These are phyloP conservation scores for Myotisia sp. DNA, from an alignment of 2,329 filamentous ascomycete species.

Conservation along the genomic window DNA sequence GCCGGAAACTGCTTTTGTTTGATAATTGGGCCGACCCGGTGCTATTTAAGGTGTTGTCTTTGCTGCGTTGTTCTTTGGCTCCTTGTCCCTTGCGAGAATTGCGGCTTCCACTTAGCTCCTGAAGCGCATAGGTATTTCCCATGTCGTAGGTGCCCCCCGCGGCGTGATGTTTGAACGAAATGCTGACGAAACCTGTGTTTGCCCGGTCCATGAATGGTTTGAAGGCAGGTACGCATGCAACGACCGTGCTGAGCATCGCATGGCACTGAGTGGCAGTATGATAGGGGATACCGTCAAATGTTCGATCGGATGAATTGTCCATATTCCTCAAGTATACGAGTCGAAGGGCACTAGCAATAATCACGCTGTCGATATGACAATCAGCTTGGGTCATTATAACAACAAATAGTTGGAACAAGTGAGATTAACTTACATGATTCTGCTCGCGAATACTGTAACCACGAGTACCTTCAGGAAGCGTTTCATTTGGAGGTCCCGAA, in stretches of 20 bases:
- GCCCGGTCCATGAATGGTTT: slow-evolving; percentile 4
- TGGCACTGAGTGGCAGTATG: slow-evolving; percentile 1
- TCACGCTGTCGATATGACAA: not conserved
- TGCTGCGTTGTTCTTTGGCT: not conserved
- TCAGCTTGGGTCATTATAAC: not conserved
- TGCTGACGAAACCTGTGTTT: slow-evolving; percentile 1
- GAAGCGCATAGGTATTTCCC: not conserved
- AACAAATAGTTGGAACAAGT: too few relatives aligned
- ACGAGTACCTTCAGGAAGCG: not conserved
- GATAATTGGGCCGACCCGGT: too few relatives aligned
- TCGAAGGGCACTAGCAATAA: not conserved
- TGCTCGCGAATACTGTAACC: slow-evolving; percentile 1
- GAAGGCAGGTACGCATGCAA: slow-evolving; percentile 1
- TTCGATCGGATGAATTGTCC: not conserved
- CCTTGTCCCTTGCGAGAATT: not conserved
- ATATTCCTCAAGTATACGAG: not conserved
- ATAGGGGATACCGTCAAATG: slow-evolving; percentile 1
- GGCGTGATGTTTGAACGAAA: slow-evolving; percentile 1
- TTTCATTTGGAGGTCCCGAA: slow-evolving; percentile 3
- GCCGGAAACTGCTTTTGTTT: not conserved
- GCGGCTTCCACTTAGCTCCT: not conserved
- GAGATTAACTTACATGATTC: not conserved
- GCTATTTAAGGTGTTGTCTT: not conserved
- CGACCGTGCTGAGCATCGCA: slow-evolving; percentile 1
- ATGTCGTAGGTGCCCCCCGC: slow-evolving; percentile 1